Percentiles rank a stretch among this genome's conserved stretches.
phyloP scores from a whole-genome alignment of 495 filamentous ascomycete genomes.

The Aspergillus homomorphus region DNA sequence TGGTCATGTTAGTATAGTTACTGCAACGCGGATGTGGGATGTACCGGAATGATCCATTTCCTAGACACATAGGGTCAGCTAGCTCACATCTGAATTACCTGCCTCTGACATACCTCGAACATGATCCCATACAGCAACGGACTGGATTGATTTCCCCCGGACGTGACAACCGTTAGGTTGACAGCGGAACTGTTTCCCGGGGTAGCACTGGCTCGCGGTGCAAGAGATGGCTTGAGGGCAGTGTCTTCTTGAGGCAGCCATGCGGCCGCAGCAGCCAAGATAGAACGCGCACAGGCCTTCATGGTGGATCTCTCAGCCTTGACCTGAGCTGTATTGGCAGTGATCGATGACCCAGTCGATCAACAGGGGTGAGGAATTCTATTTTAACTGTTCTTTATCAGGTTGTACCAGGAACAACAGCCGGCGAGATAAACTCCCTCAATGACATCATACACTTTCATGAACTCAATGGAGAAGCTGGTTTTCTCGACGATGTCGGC shows the following conservation, averaged over 20 bases:
- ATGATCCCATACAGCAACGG: slow-evolving; percentile 58
- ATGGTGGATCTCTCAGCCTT: not conserved
- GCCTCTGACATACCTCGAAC: slow-evolving; percentile 49
- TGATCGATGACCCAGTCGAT: not conserved
- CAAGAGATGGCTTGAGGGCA: not conserved
- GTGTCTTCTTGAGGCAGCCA: not conserved
- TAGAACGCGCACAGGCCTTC: not conserved
- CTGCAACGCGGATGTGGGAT: not conserved
- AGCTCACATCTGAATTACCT: not conserved
- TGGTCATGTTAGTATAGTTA: slow-evolving; percentile 6
- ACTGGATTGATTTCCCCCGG: slow-evolving; percentile 53
- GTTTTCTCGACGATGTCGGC: not conserved
- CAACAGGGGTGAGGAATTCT: not conserved
- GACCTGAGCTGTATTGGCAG: not conserved
- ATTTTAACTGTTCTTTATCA: not conserved
- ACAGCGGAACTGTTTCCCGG: not conserved
- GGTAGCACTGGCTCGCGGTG: not conserved
- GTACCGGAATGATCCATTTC: slow-evolving; percentile 69
- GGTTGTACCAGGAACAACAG: not conserved
- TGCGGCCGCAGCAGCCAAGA: not conserved
- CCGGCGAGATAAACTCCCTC: not conserved
- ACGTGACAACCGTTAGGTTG: slow-evolving; percentile 20
- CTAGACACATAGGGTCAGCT: slow-evolving; percentile 27
- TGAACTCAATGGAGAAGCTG: not conserved
- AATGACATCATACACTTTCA: not conserved